Evolutionary conservation across 2,329 filamentous ascomycete species (phyloP).

Genomic region (Colletotrichum camelliae): DNA sequence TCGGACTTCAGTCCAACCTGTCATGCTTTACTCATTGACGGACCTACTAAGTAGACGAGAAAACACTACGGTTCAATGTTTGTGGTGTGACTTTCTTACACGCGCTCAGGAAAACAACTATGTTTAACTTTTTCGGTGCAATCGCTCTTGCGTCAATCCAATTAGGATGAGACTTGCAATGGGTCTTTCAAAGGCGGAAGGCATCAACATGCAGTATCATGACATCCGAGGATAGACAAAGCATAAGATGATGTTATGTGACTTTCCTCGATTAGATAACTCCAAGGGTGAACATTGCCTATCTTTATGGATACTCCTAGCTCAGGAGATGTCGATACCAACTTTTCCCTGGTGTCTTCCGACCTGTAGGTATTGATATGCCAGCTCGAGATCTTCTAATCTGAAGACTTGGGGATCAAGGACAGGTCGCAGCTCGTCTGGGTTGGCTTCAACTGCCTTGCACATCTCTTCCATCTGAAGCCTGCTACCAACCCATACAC

Average conservation of each 20-base stretch:
- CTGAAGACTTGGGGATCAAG: slow-evolving; percentile 50
- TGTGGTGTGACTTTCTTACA: not conserved
- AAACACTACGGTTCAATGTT: not conserved
- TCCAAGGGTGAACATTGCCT: not conserved
- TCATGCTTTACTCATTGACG: not conserved
- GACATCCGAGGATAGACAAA: not conserved
- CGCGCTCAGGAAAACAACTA: not conserved
- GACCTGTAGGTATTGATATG: slow-evolving; percentile 41
- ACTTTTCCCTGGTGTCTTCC: slow-evolving; percentile 46
- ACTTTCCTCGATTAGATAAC: not conserved
- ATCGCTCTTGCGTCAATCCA: not conserved
- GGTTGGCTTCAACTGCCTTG: slow-evolving; percentile 51
- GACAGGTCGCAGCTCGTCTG: slow-evolving; percentile 42
- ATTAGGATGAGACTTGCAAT: not conserved
- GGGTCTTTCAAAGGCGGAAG: not conserved
- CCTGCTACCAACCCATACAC: slow-evolving; percentile 51
- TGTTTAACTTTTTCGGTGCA: not conserved
- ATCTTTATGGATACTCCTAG: not conserved
- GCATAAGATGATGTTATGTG: not conserved
- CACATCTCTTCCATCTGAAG: slow-evolving; percentile 54
- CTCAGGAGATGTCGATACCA: slow-evolving; percentile 45
- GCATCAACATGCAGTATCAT: not conserved
- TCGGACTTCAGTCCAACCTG: not conserved
- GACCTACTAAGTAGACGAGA: not conserved
- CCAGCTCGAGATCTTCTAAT: slow-evolving; percentile 50